Evolutionary conservation across 805 yeast species (phyloP).

Genomic region (Metschnikowia baotianmanensis): DNA sequence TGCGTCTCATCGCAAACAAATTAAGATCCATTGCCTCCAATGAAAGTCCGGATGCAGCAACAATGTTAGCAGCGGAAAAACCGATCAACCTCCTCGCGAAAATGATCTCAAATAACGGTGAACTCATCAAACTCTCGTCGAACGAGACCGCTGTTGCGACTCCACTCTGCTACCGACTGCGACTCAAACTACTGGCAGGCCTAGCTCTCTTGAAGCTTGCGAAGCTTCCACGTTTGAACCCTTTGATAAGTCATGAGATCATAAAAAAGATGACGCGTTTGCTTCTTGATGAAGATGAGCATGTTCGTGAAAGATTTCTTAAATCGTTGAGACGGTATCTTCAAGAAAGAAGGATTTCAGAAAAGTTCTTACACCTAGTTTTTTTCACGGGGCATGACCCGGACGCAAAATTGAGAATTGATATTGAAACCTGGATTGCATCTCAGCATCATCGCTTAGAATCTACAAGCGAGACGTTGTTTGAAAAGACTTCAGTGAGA

Average conservation of each 20-base stretch:
- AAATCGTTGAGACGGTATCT: slow-evolving; percentile 49
- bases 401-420: slow-evolving; percentile 43
- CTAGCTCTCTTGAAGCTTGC: slow-evolving; percentile 62
- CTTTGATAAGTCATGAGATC: slow-evolving; percentile 50
- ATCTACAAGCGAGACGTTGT: slow-evolving; percentile 40
- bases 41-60: slow-evolving; percentile 16
- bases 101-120: slow-evolving; percentile 74
- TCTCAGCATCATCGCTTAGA: slow-evolving; percentile 48
- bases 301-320: slow-evolving; percentile 55
- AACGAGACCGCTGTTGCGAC: slow-evolving; percentile 50
- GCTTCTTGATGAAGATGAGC: slow-evolving; percentile 62
- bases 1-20: slow-evolving; percentile 60
- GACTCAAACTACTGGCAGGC: slow-evolving; percentile 69
- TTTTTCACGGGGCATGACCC: slow-evolving; percentile 83
- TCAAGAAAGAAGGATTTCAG: slow-evolving; percentile 53
- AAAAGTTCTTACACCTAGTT: slow-evolving; percentile 61
- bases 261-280: slow-evolving; percentile 54
- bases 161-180: slow-evolving; percentile 58
- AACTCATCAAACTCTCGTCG: slow-evolving; percentile 50
- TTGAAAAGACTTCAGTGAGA: slow-evolving; percentile 68
- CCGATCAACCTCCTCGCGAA: slow-evolving; percentile 61
- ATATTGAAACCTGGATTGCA: slow-evolving; percentile 67
- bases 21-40: slow-evolving; percentile 42
- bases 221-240: slow-evolving; percentile 48
- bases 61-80: slow-evolving; percentile 29